Conservation (phyloP, 495 filamentous ascomycete species). For the Rhypophila decipiens region DNA sequence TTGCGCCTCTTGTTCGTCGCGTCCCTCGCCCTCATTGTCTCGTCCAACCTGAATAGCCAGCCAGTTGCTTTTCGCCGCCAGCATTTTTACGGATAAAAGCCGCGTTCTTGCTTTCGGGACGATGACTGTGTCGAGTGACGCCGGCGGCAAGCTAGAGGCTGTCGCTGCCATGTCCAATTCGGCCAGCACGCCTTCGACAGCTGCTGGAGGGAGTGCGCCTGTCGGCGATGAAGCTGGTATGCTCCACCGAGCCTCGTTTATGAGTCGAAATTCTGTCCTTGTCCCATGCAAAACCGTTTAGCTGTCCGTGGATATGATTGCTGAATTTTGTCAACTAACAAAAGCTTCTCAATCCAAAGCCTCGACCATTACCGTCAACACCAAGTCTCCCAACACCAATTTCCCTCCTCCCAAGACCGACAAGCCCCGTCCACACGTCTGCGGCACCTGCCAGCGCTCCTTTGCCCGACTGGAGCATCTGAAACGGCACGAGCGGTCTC, state of each 20-base stretch:
- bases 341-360: conserved; percentile 24
- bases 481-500: conserved; percentile 96
- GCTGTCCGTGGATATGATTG: not conserved
- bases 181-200: conserved; percentile 15
- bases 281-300: not conserved
- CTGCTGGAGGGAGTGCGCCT: conserved; percentile 15
- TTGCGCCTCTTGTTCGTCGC: no score
- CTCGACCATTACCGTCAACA: conserved; percentile 47
- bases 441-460: conserved; percentile 83
- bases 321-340: conserved; percentile 11
- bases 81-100: no score
- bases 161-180: conserved; percentile 29
- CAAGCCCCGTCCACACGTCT: conserved; percentile 93
- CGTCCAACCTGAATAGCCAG: not conserved
- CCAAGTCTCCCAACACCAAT: conserved; percentile 33
- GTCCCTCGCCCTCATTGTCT: conserved; percentile 1
- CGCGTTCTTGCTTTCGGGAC: conserved; percentile 16
- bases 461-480: conserved; percentile 96
- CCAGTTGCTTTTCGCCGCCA: not conserved
- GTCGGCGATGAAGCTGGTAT: conserved; percentile 31
- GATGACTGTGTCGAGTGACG: conserved; percentile 28
- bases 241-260: conserved; percentile 8
- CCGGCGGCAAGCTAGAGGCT: conserved; percentile 21
- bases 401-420: conserved; percentile 87
- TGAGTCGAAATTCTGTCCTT: no score